Conservation (phyloP, 129 eudicot genomes). For the Helianthus annuus region DNA sequence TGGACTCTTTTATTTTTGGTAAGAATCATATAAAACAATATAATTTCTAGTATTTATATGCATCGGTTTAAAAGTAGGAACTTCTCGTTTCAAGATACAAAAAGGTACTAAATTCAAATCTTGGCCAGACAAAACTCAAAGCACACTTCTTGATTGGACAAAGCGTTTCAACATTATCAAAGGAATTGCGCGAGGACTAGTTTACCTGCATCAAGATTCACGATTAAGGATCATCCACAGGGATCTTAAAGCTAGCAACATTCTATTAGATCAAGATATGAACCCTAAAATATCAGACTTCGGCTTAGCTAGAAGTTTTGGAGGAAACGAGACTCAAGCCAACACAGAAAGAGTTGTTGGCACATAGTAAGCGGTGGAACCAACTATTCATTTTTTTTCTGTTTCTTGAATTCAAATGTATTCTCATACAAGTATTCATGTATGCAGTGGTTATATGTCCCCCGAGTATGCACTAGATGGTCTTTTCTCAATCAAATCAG, state of each 20-base stretch:
- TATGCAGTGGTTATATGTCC: not conserved
- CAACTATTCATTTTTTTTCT: not conserved
- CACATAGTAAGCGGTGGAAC: not conserved
- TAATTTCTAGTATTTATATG: no score
- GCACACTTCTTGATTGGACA: conserved; percentile 23
- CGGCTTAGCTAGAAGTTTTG: not conserved
- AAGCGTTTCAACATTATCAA: conserved; percentile 27
- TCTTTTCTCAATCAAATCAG: not conserved
- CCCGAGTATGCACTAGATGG: not conserved
- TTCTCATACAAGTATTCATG: no score
- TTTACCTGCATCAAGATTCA: conserved; percentile 39
- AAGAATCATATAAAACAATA: not conserved
- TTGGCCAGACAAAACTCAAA: conserved; percentile 20
- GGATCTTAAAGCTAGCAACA: conserved; percentile 1
- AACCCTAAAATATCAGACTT: not conserved
- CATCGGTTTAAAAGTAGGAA: no score
- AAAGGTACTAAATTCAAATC: not conserved
- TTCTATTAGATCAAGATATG: not conserved
- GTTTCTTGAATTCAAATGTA: no score
- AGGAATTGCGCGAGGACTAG: conserved; percentile 35
- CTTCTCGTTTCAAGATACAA: no score
- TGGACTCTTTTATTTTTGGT: conserved; percentile 12
- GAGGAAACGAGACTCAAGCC: not conserved
- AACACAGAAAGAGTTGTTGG: not conserved
- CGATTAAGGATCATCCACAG: conserved; percentile 8